Base-by-base conservation (phyloP, 768 basidiomycete genomes). In the Naganishia antarctica region DNA sequence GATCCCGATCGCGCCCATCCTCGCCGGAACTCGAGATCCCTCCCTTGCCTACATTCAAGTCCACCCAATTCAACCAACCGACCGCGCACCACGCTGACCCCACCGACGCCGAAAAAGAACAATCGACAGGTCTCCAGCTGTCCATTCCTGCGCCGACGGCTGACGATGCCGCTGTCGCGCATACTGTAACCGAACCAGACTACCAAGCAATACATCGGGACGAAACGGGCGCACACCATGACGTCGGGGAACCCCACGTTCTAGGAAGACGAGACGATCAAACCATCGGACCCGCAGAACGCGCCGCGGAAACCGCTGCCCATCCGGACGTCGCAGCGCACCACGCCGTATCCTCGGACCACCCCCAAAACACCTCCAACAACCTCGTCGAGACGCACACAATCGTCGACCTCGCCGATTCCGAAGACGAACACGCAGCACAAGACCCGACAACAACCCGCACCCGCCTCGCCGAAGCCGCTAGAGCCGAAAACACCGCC, bases 391-490 rank as follows among this genome's bases (percentile, higher is more conserved):
- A 34, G 8, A 40, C 37, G 37, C 8, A 44, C 43, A 21, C 13
- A 12, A 44, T 6, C 11, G n/a, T 15, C 11, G 43, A 44, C 43
- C 43, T 44, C 16, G 53, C 37, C 21, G n/a, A 16, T 2, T 32
- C 37, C 37, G 25, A 49, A 4, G 53, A 57, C 13, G 53, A 57
- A 6, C 7, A 25, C 18, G 26, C 6, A 23, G 15, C 32, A 15
- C 15, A 44, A n/a, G 34, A 21, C 16, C 43, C 73, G 21, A 63
- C 72, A 40, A 70, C 71, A 43, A 71, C 77, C 11, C 65, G 80
- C 15, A 73, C 76, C 0, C 71, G 76, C 23, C 65, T 80, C 18
- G 80, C 80, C 0, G 78, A 76, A 40, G 76, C 74, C 68, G 78
- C 78, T 16, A 70, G 70, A 45, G 57, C 73, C 41, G 78, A 79